Base-by-base conservation (phyloP, 345 rosid species). In the Eucalyptus dawsonii region DNA sequence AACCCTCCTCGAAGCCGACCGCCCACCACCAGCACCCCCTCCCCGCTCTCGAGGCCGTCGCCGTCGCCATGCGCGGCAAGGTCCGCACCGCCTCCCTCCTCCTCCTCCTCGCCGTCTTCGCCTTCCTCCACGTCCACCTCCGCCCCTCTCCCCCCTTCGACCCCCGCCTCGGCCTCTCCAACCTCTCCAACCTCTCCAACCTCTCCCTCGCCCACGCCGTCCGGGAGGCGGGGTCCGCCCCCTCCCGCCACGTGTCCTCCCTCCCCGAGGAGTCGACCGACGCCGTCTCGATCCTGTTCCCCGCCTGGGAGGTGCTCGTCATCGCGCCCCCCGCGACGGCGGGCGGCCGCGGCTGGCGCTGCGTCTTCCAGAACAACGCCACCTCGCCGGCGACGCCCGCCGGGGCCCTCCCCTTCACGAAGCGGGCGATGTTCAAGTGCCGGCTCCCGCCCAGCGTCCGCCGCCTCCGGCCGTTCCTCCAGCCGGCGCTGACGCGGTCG, bases 271-370 rank as follows among this genome's bases (percentile, higher is more conserved):
- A 19, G n/a, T 5, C 60, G n/a, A 50, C 37, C 27, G 51, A 34
- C 54, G 11, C 96, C 13, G 94, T 91, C 16, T 92, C 97, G 14
- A 87, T 97, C 89, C 94, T 97, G 21, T 89, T 96, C 67, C 97
- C 98, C 1, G 96, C 90, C 47, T 97, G 99, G 99, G 96, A 95
- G 91, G 94, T 96, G 53, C 92, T 97, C 34, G 90, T 94, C 22
- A 89, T 97, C 72, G 83, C 83, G 83, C 83, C 83, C 12, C 83
- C 27, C 27, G 92, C 89, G 45, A 89, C 93, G 31, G 91, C 94
- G 17, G 93, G 80, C 14, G 90, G 81, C 7, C 31, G 11, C 1
- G 89, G 91, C 11, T 89, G 93, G 60, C 42, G 65, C 11, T 97
- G 99, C 90, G 88, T 94, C 85, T 97, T 94, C 91, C 96, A 94